phyloP scores from a whole-genome alignment of 2,329 filamentous ascomycete species.

The Plenodomus biglobosus region DNA sequence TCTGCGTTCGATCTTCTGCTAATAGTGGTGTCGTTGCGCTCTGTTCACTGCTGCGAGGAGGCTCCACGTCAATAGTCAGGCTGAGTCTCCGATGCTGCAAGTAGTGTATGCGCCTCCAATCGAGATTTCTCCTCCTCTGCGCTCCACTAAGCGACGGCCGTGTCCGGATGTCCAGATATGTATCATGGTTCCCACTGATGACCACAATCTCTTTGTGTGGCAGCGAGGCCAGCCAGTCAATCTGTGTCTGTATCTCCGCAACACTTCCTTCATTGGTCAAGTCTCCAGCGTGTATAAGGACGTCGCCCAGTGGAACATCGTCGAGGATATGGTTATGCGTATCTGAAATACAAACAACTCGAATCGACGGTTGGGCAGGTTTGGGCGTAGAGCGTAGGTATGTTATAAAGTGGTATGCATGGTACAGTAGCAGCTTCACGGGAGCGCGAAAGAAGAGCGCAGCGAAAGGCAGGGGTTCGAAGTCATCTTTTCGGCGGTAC shows the following conservation, averaged over 20 bases:
- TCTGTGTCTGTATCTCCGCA: slow-evolving; percentile 73
- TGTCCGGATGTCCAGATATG: slow-evolving; percentile 72
- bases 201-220: slow-evolving; percentile 80
- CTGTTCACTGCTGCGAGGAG: slow-evolving; percentile 5
- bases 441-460: slow-evolving; percentile 69
- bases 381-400: slow-evolving; percentile 66
- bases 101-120: slow-evolving; percentile 72
- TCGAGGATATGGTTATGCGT: slow-evolving; percentile 69
- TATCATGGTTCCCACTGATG: slow-evolving; percentile 87
- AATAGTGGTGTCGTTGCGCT: slow-evolving; percentile 24
- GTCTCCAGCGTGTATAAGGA: slow-evolving; percentile 89
- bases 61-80: slow-evolving; percentile 52
- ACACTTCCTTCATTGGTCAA: slow-evolving; percentile 72
- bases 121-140: slow-evolving; percentile 59
- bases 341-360: slow-evolving; percentile 86
- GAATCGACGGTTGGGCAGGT: slow-evolving; percentile 63
- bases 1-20: slow-evolving; percentile 25
- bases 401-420: slow-evolving; percentile 66
- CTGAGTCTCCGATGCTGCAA: slow-evolving; percentile 69
- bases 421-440: slow-evolving; percentile 62
- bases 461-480: slow-evolving; percentile 54
- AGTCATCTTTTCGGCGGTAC: slow-evolving; percentile 36
- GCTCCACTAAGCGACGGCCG: slow-evolving; percentile 53
- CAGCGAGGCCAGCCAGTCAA: slow-evolving; percentile 76
- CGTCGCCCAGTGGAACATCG: slow-evolving; percentile 72